These are phyloP conservation scores for Psilocybe mexicana DNA, from an alignment of 1,284 basidiomycete genomes.

Conservation along the genomic window DNA sequence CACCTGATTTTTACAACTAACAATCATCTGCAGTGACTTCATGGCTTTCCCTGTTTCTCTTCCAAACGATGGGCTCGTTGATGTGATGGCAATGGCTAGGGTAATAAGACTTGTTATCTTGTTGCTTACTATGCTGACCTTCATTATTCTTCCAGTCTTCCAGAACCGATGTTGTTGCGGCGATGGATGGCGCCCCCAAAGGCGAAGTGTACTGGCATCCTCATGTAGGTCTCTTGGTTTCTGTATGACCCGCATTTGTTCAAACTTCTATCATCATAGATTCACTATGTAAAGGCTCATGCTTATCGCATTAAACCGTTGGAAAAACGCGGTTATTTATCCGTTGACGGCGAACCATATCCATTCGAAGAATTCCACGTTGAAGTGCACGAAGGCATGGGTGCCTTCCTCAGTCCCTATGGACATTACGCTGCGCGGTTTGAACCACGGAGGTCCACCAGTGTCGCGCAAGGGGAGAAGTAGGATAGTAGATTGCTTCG, in stretches of 20 bases:
- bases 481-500: neutral
- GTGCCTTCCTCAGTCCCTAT: constrained; percentile 68
- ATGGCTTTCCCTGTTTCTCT: constrained; percentile 87
- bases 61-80: constrained; percentile 80
- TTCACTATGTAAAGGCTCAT: constrained; percentile 78
- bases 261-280: constrained; percentile 38
- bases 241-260: constrained; percentile 2
- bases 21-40: constrained; percentile 54
- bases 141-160: constrained; percentile 42
- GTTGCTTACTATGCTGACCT: neutral
- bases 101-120: constrained; percentile 35
- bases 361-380: constrained; percentile 84
- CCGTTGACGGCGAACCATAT: constrained; percentile 84
- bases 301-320: constrained; percentile 78
- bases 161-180: constrained; percentile 56
- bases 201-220: constrained; percentile 73
- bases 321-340: constrained; percentile 51
- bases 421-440: constrained; percentile 68
- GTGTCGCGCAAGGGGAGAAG: neutral
- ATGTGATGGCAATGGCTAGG: constrained; percentile 70
- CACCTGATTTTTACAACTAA: neutral
- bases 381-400: constrained; percentile 75
- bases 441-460: constrained; percentile 19
- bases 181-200: constrained; percentile 67
- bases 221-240: constrained; percentile 41